Conservation (phyloP, 495 filamentous ascomycete species). For the Hypoxylon fuscum region DNA sequence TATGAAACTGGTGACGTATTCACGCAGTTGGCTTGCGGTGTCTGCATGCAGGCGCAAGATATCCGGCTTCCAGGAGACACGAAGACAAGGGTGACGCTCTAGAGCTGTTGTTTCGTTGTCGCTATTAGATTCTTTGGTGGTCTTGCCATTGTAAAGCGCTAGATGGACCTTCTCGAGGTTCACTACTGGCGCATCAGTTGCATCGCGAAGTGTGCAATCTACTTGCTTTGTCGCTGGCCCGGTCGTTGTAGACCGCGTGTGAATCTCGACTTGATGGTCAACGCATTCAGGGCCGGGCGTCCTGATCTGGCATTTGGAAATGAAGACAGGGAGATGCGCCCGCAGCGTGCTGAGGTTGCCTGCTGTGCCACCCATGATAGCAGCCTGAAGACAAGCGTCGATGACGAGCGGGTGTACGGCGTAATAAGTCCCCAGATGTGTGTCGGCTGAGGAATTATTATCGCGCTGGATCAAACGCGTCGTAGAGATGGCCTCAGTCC, state of each 20-base stretch:
- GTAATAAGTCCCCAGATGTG: slow-evolving; percentile 24
- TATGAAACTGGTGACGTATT: slow-evolving; percentile 19
- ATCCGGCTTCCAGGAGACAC: slow-evolving; percentile 51
- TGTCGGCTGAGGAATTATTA: not conserved
- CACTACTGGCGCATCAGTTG: slow-evolving; percentile 1
- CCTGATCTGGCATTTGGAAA: slow-evolving; percentile 18
- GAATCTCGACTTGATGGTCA: slow-evolving; percentile 1
- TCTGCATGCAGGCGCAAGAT: slow-evolving; percentile 24
- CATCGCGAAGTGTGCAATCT: slow-evolving; percentile 16
- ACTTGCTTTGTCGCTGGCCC: slow-evolving; percentile 14
- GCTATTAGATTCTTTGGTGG: not conserved
- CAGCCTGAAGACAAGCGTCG: slow-evolving; percentile 43
- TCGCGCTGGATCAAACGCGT: not conserved
- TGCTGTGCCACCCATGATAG: slow-evolving; percentile 25
- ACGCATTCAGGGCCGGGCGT: not conserved
- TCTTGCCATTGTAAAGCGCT: slow-evolving; percentile 22
- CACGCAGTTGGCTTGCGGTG: not conserved
- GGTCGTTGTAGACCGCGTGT: slow-evolving; percentile 13
- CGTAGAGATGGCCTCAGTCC: slow-evolving; percentile 2
- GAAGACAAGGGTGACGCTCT: slow-evolving; percentile 38
- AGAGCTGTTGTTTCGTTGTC: not conserved
- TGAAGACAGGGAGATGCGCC: slow-evolving; percentile 23
- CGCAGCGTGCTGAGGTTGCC: slow-evolving; percentile 9
- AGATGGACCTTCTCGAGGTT: slow-evolving; percentile 18
- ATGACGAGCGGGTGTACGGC: slow-evolving; percentile 44